Base-by-base conservation (phyloP, 805 yeast species). In the Debaryomyces castellii region DNA sequence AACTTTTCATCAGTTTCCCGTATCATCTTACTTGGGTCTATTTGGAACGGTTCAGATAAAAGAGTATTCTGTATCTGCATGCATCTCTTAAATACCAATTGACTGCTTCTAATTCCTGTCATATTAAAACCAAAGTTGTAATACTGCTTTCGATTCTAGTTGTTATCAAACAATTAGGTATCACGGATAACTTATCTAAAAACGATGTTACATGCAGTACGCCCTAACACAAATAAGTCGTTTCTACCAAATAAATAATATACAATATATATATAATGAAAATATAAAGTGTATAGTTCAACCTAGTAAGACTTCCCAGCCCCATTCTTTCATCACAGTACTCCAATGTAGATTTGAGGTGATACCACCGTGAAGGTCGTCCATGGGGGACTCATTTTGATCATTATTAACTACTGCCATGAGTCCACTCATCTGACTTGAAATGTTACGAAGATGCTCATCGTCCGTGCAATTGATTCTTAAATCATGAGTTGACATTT, bases 271-370 rank as follows among this genome's bases (percentile, higher is more conserved):
- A 43, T 43, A 38, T 17, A 12, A 30, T 24, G 21, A 10, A 17
- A 25, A 10, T 25, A 12, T 10, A 25, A 36, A 18, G 12, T 6
- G n/a, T 39, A 24, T 39, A n/a, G n/a, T n/a, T n/a, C 51, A 78
- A 2, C 81, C 88, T 41, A 84, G 66, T 28, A 83, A 59, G 8
- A 84, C 84, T 57, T 84, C 89, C 87, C 89, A 82, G 0, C 82
- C 82, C 89, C 89, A 83, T 51, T 84, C 88, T 53, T 78, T 76
- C 88, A 84, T 84, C 12, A 84, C 81, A 0, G 78, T 66, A 45
- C 81, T 78, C 89, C 89, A 84, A 59, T 84, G 88, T 5, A 81
- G 63, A 65, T 77, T 71, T 24, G 80, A 73, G 39, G 68, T 66
- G 35, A 81, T 67, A 1, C 77, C 76, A 28, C 67, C 69, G 23